A percentile compares a stretch with the other conserved stretches of the same genome.
Conservation (phyloP, 352 stramenopile genomes). For the Pythium rhizo-oryzae region DNA sequence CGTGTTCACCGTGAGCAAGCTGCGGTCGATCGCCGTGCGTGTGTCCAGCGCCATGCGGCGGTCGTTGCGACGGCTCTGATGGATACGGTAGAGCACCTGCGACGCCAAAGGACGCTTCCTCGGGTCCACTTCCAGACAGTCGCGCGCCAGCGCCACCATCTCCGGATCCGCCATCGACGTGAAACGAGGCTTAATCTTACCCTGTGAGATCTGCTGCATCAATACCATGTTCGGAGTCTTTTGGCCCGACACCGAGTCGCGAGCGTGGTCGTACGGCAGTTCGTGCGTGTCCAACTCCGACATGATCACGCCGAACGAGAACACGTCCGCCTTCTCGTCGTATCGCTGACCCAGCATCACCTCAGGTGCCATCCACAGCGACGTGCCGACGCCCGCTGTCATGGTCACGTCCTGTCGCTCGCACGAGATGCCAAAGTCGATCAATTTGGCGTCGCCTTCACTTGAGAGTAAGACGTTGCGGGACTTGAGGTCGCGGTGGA, state of each 20-base stretch:
- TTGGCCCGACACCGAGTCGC: neutral
- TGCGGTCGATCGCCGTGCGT: no score
- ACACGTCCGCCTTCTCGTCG: constrained; percentile 57
- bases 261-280: constrained; percentile 33
- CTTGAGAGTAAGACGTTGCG: constrained; percentile 38
- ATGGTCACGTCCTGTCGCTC: constrained; percentile 34
- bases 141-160: constrained; percentile 17
- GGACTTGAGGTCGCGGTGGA: constrained; percentile 54
- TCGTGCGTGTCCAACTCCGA: constrained; percentile 35
- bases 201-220: constrained; percentile 35
- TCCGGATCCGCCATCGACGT: constrained; percentile 25
- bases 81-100: neutral
- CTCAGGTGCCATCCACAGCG: constrained; percentile 43
- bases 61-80: neutral
- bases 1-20: no score
- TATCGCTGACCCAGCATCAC: constrained; percentile 37
- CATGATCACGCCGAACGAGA: constrained; percentile 85
- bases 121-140: neutral
- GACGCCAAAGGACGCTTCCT: neutral
- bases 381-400: constrained; percentile 41
- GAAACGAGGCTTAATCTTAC: constrained; percentile 36
- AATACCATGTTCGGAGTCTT: constrained; percentile 2
- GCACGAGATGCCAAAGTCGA: constrained; percentile 45
- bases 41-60: no score
- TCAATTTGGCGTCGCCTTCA: constrained; percentile 40